A percentile compares a stretch with the other conserved stretches of the same genome.
These are phyloP conservation scores for Pleurotus giganteus DNA, from an alignment of 768 basidiomycete species.

Conservation along the genomic window DNA sequence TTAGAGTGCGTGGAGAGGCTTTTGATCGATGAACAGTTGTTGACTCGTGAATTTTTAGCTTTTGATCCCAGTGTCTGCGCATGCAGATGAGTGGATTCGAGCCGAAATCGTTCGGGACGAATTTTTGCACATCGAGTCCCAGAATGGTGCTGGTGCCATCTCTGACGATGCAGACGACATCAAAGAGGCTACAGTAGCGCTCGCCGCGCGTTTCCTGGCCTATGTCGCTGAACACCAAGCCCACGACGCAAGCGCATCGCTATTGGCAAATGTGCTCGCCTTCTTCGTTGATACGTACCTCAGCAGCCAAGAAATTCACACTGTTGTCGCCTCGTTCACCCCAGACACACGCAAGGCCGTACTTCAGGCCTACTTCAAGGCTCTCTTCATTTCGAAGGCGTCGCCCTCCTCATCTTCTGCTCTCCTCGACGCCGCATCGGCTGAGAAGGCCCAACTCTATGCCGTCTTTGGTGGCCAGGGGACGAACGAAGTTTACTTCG, in stretches of 20 bases:
- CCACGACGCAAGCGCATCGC: constrained; percentile 49
- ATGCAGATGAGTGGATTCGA: constrained; percentile 82
- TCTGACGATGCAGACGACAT: constrained; percentile 50
- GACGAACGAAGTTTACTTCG: constrained; percentile 97
- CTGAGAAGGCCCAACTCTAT: constrained; percentile 74
- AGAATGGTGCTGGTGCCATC: constrained; percentile 54
- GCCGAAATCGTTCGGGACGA: constrained; percentile 92
- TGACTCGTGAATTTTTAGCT: constrained; percentile 41
- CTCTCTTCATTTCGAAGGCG: constrained; percentile 59
- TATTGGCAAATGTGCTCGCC: constrained; percentile 74
- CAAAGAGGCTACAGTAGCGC: constrained; percentile 68
- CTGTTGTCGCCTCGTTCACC: constrained; percentile 73
- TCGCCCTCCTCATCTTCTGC: constrained; percentile 64
- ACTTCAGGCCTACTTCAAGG: constrained; percentile 75
- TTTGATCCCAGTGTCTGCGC: constrained; percentile 85
- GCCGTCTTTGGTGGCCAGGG: constrained; percentile 98
- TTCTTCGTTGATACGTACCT: constrained; percentile 81
- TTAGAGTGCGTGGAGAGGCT: constrained; percentile 43
- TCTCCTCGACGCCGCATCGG: constrained; percentile 59
- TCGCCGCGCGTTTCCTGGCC: constrained; percentile 80
- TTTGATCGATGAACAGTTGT: not conserved
- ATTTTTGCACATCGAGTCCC: constrained; percentile 66
- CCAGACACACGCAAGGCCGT: constrained; percentile 74
- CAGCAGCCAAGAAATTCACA: constrained; percentile 72
- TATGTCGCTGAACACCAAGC: constrained; percentile 66